Evolutionary conservation across 768 basidiomycete species (phyloP), one percentile per base, ranked within the genome.

Genomic region (Boletellus sp.): DNA sequence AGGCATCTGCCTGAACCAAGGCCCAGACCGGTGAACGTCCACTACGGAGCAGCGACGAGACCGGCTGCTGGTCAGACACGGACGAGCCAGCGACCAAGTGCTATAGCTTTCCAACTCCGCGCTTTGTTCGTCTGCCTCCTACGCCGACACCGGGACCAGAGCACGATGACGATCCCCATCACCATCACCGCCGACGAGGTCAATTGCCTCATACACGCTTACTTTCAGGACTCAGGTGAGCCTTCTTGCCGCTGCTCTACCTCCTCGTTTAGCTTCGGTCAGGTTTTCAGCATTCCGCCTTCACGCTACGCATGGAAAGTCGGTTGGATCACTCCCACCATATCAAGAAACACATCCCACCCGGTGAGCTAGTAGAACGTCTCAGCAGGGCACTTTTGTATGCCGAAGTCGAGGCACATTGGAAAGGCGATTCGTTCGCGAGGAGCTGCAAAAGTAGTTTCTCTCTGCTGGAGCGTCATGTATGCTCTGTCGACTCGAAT

Each of bases 261-360:
- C 48, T 37, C 40, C 51, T 56, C 26, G 46, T 51, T 51, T 55
- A 19, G 52, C 48, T 41, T 23, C 32, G 13, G 24, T 35, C 48
- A 90, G 90, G 90, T 47, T 89, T 92, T 62, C 75, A 77, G 32
- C 90, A 93, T 62, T 81, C 89, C 26, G 89, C 90, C 6, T 93
- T 88, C 66, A 77, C 83, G n/a, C 72, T 93, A 26, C 81, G 83
- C 42, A 81, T 80, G 63, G 90, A 93, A 66, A 80, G 77, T 20
- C 79, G 79, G 34, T 75, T 92, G 42, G 84, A 90, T 48, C 76
- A 76, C 52, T 86, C 87, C 3, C 78, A 84, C 39, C 75, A 83
- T 55, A 77, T 84, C 51, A 74, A 78, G 55, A 87, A 84, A 61
- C 85, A 87, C 52, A 83, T 93, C 45, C 85, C 83, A 22, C 81